phyloP scores from a whole-genome alignment of 2,329 filamentous ascomycete species.

The Neonectria coccinea region DNA sequence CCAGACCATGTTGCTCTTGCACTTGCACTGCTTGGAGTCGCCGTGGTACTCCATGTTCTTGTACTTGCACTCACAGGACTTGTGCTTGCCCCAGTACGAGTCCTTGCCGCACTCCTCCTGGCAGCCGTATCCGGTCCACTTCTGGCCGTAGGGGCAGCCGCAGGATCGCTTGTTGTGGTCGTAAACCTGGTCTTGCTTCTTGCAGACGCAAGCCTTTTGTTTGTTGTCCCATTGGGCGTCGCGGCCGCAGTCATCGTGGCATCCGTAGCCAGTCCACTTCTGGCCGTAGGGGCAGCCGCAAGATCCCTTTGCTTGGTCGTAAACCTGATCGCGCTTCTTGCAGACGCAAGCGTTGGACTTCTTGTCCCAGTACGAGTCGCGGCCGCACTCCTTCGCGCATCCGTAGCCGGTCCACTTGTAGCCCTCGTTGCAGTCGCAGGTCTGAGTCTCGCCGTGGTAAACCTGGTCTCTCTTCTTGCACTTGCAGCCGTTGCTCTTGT shows the following conservation, averaged over 20 bases:
- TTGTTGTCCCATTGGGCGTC: not conserved
- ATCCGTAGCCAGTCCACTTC: not conserved
- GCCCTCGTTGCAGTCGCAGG: not conserved
- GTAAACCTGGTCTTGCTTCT: not conserved
- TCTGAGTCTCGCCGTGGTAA: not conserved
- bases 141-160: not conserved
- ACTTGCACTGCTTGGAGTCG: not conserved
- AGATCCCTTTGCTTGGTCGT: not conserved
- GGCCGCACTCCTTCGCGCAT: not conserved
- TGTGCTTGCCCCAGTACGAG: not conserved
- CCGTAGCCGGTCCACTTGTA: conserved; percentile 1
- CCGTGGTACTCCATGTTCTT: not conserved
- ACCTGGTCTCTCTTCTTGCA: not conserved
- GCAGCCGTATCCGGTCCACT: not conserved
- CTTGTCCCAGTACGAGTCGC: not conserved
- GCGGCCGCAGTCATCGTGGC: not conserved
- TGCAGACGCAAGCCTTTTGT: not conserved
- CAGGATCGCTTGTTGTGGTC: not conserved
- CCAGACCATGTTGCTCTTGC: not conserved
- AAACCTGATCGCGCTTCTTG: not conserved
- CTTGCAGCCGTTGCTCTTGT: not conserved
- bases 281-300: not conserved
- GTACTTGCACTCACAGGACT: not conserved
- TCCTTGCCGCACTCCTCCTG: not conserved
- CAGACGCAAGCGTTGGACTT: not conserved